A percentile compares a stretch with the other conserved stretches of the same genome.
Conservation (phyloP, 495 filamentous ascomycete species). For the Xylaria nigripes region DNA sequence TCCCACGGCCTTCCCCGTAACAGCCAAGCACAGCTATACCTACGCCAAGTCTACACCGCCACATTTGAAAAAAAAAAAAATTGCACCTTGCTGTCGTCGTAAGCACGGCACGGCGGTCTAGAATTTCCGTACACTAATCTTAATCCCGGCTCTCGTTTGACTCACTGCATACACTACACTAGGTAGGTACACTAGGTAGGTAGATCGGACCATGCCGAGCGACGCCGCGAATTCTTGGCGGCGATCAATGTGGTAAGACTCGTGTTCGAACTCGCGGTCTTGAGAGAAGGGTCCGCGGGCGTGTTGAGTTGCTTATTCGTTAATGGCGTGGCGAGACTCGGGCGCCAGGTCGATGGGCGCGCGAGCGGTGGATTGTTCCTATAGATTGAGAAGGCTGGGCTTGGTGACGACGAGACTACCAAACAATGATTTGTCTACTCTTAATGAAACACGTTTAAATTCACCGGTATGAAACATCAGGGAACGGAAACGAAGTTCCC, state of each 20-base stretch:
- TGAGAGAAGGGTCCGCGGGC: slow-evolving; percentile 20
- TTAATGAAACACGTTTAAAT: no score
- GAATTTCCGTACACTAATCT: no score
- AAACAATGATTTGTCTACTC: no score
- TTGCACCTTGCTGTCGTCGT: slow-evolving; percentile 11
- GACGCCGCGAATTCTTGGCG: slow-evolving; percentile 13
- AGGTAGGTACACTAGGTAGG: no score
- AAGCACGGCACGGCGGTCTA: neutral
- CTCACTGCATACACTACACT: no score
- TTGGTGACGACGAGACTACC: no score
- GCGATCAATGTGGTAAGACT: slow-evolving; percentile 49
- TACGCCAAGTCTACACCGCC: slow-evolving; percentile 3
- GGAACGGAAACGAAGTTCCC: no score
- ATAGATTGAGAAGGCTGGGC: no score
- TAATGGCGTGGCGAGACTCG: slow-evolving; percentile 48
- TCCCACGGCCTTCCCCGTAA: no score
- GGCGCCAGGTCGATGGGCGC: slow-evolving; percentile 49
- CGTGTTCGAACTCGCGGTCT: slow-evolving; percentile 29
- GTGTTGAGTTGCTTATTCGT: slow-evolving; percentile 41
- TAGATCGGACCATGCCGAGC: neutral
- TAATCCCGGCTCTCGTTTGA: no score
- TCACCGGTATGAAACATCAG: no score
- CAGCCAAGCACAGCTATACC: neutral
- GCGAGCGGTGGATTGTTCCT: slow-evolving; percentile 36
- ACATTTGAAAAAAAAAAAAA: neutral